These are phyloP conservation scores for Hysterangium stoloniferum DNA, from an alignment of 768 basidiomycete genomes.

Conservation along the genomic window DNA sequence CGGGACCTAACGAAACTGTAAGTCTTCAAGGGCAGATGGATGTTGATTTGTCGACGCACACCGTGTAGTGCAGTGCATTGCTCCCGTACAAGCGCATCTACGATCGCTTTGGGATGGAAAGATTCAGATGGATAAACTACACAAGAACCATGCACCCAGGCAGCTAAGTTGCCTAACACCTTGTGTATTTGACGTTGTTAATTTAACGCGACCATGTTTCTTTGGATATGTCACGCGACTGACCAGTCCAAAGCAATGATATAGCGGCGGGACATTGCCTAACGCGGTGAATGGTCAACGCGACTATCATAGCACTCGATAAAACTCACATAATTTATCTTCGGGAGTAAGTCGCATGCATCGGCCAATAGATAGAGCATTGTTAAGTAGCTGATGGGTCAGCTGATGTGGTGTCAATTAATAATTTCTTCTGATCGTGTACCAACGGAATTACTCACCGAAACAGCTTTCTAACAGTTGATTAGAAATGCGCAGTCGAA, in stretches of 20 bases:
- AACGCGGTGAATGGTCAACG: not conserved
- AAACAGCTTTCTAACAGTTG: constrained; percentile 64
- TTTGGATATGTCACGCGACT: not conserved
- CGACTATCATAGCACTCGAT: not conserved
- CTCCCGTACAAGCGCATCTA: constrained; percentile 62
- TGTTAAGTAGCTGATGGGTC: constrained; percentile 77
- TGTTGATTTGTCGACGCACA: too few relatives aligned
- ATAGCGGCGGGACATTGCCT: constrained; percentile 81
- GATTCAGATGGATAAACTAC: constrained; percentile 68
- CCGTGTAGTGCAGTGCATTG: constrained; percentile 75
- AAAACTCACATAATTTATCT: constrained; percentile 59
- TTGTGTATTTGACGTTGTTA: not conserved
- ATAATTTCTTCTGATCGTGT: not conserved
- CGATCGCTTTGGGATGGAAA: constrained; percentile 56
- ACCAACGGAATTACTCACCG: constrained; percentile 37
- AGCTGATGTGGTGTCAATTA: constrained; percentile 34
- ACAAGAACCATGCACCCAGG: constrained; percentile 66
- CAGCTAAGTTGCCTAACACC: constrained; percentile 72
- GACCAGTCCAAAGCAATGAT: constrained; percentile 74
- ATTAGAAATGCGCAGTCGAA: constrained; percentile 58
- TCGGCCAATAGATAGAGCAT: constrained; percentile 59
- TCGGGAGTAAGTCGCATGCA: constrained; percentile 60
- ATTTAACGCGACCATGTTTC: not conserved
- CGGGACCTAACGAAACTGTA: constrained; percentile 34
- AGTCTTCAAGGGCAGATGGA: not conserved